Conservation (phyloP, 352 stramenopile genomes). For the Lagenidium giganteum region DNA sequence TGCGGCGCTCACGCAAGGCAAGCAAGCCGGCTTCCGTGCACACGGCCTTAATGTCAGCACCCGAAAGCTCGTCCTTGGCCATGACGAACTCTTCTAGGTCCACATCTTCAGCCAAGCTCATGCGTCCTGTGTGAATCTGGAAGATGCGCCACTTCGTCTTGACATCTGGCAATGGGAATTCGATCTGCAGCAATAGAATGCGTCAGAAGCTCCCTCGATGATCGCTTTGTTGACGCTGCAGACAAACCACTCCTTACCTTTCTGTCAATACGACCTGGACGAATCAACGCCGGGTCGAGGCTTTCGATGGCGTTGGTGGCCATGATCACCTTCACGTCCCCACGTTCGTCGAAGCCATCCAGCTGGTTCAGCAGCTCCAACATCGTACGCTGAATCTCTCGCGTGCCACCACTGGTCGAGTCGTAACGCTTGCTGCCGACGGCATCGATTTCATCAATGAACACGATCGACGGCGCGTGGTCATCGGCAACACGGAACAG, state of each 20-base stretch:
- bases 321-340: slow-evolving; percentile 99
- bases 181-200: slow-evolving; percentile 80
- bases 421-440: slow-evolving; percentile 99
- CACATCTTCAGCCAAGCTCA: slow-evolving; percentile 98
- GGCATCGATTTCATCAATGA: slow-evolving; percentile 99
- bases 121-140: slow-evolving; percentile 98
- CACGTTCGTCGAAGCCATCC: slow-evolving; percentile 99
- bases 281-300: slow-evolving; percentile 98
- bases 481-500: slow-evolving; percentile 99
- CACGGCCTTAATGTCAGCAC: slow-evolving; percentile 99
- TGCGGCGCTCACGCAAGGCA: slow-evolving; percentile 97
- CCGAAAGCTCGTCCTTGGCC: slow-evolving; percentile 99
- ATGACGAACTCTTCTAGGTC: slow-evolving; percentile 99
- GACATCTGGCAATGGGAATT: slow-evolving; percentile 99
- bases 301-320: slow-evolving; percentile 99
- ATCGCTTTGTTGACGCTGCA: too few species aligned
- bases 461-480: slow-evolving; percentile 98
- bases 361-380: slow-evolving; percentile 99
- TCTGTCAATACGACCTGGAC: slow-evolving; percentile 99
- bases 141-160: slow-evolving; percentile 99
- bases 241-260: slow-evolving; percentile 68
- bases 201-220: slow-evolving; percentile 11
- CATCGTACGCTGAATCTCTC: slow-evolving; percentile 99
- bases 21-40: slow-evolving; percentile 99
- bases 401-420: slow-evolving; percentile 95